phyloP scores from a whole-genome alignment of 768 basidiomycete genomes.

The Omphalotus guepiniiformis region DNA sequence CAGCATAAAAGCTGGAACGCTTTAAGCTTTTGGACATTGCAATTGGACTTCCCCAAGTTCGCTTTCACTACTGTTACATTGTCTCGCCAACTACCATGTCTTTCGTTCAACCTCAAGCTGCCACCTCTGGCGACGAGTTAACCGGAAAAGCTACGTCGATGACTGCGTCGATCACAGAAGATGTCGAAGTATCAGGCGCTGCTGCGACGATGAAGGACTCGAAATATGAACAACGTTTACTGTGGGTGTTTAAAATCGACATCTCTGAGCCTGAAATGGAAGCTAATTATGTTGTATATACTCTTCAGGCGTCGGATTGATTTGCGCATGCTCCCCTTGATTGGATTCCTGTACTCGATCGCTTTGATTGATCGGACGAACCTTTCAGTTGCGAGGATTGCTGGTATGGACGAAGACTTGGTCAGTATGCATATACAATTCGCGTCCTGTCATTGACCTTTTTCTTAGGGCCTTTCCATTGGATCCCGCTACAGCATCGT shows the following conservation, averaged over 20 bases:
- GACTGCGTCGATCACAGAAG: background rate
- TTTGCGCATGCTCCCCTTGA: constrained; percentile 30
- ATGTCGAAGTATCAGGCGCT: background rate
- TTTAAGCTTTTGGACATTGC: too few species aligned
- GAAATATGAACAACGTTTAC: background rate
- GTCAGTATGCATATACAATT: constrained; percentile 14
- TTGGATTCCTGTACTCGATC: constrained; percentile 30
- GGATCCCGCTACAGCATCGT: constrained; percentile 12
- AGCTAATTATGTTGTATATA: background rate
- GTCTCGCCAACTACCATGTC: too few species aligned
- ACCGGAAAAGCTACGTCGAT: background rate
- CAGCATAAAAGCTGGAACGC: too few species aligned
- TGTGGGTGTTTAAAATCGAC: constrained; percentile 5
- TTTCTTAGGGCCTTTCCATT: constrained; percentile 8
- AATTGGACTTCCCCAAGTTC: too few species aligned
- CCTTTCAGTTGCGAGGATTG: constrained; percentile 29
- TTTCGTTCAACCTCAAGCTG: too few species aligned
- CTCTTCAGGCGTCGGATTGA: constrained; percentile 27
- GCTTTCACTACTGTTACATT: too few species aligned
- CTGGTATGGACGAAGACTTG: constrained; percentile 33
- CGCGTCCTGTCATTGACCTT: background rate
- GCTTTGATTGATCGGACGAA: constrained; percentile 33
- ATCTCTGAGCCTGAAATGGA: too few species aligned
- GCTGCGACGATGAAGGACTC: background rate
- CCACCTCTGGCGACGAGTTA: background rate